Conservation (phyloP, 306 rosid genomes). For the Cucurbita maxima region DNA sequence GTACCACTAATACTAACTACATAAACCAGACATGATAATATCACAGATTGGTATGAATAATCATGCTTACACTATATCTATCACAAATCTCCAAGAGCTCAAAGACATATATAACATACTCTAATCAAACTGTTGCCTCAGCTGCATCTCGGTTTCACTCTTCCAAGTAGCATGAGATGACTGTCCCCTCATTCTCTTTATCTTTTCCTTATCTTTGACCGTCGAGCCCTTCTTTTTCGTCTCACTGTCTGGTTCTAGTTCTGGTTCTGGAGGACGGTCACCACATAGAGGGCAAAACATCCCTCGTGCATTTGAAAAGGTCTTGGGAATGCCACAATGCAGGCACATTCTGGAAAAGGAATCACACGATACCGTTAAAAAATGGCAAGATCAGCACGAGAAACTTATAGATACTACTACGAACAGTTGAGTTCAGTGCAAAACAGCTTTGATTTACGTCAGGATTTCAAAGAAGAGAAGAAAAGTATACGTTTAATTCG, state of each 20-base stretch:
- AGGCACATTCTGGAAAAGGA: conserved; percentile 60
- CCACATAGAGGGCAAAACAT: conserved; percentile 88
- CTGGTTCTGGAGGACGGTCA: conserved; percentile 60
- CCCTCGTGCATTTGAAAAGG: conserved; percentile 63
- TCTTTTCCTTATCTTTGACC: conserved; percentile 82
- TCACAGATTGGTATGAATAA: not conserved
- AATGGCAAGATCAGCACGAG: not conserved
- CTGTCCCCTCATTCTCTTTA: conserved; percentile 84
- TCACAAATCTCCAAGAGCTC: not conserved
- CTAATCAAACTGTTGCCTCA: conserved; percentile 83
- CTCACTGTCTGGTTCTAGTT: conserved; percentile 33
- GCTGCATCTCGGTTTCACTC: conserved; percentile 94
- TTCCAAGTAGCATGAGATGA: conserved; percentile 95
- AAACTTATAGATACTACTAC: not conserved
- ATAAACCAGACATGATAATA: not conserved
- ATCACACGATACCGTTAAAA: not conserved
- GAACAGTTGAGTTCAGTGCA: not conserved
- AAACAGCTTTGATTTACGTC: not conserved
- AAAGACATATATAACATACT: not conserved
- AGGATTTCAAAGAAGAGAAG: not conserved
- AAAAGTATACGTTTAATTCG: not conserved
- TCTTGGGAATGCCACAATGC: conserved; percentile 91
- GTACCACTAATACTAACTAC: not conserved
- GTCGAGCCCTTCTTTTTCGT: conserved; percentile 79
- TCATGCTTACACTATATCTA: not conserved